A percentile compares a stretch with the other conserved stretches of the same genome.
Conservation (phyloP, 1,139 yeast species). For the Yamadazyma kanchanaburiensis region DNA sequence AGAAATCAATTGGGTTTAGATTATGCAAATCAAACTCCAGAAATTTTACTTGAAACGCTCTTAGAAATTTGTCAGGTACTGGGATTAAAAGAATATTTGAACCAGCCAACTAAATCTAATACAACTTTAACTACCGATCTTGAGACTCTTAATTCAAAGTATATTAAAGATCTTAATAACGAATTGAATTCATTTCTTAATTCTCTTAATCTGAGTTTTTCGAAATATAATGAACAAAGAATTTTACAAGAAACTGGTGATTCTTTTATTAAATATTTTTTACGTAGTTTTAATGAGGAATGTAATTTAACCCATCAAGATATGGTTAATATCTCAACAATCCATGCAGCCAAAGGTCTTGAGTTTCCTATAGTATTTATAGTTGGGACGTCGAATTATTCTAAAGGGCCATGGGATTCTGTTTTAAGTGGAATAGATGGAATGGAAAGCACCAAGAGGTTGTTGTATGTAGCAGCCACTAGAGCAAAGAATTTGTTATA, state of each 20-base stretch:
- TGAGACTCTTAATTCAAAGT: slow-evolving; percentile 6
- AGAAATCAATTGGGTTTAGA: slow-evolving; percentile 10
- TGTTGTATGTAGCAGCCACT: slow-evolving; percentile 64
- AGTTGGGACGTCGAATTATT: slow-evolving; percentile 26
- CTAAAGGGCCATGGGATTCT: slow-evolving; percentile 17
- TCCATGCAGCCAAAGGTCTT: slow-evolving; percentile 70
- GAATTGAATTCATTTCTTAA: slow-evolving; percentile 24
- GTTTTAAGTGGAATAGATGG: slow-evolving; percentile 5
- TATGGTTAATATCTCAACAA: slow-evolving; percentile 52
- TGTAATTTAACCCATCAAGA: slow-evolving; percentile 23
- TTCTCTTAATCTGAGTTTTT: slow-evolving; percentile 22
- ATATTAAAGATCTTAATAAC: slow-evolving; percentile 12
- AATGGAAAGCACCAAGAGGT: slow-evolving; percentile 21
- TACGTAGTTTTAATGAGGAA: slow-evolving; percentile 48
- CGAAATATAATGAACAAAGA: slow-evolving; percentile 12
- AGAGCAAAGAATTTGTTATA: slow-evolving; percentile 58
- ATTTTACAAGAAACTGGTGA: slow-evolving; percentile 11
- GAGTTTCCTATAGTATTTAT: slow-evolving; percentile 70
- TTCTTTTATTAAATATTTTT: slow-evolving; percentile 32
- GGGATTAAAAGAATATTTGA: slow-evolving; percentile 21
- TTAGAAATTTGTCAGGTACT: slow-evolving; percentile 17
- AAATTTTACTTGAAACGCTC: slow-evolving; percentile 17
- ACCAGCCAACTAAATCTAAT: slow-evolving; percentile 10
- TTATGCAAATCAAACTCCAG: slow-evolving; percentile 14
- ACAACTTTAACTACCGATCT: slow-evolving; percentile 2